Conservation (phyloP, 2,329 filamentous ascomycete species). For the Grosmannia serpens region DNA sequence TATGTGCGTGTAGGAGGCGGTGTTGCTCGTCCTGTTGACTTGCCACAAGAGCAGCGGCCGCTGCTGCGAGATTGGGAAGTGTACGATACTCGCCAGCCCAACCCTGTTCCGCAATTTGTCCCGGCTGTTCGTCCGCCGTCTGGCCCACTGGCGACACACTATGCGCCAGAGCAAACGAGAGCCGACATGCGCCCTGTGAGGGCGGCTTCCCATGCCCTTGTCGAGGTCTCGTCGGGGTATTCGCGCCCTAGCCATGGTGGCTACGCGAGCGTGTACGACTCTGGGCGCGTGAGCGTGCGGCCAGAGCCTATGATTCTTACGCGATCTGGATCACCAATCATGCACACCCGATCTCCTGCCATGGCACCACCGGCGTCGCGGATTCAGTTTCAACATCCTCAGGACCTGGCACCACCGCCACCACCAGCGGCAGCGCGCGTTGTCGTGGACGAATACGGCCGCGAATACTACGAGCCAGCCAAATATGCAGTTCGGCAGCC, state of each 20-base stretch:
- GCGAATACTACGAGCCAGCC: slow-evolving; percentile 56
- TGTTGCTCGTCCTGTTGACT: slow-evolving; percentile 13
- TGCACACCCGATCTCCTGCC: slow-evolving; percentile 29
- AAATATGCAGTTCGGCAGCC: slow-evolving; percentile 36
- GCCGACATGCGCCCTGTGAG: slow-evolving; percentile 21
- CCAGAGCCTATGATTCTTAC: slow-evolving; percentile 33
- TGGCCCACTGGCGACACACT: not conserved
- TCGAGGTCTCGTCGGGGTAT: slow-evolving; percentile 16
- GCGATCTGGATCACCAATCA: slow-evolving; percentile 30
- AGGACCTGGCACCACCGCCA: not conserved
- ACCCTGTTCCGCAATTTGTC: slow-evolving; percentile 22
- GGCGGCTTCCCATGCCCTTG: slow-evolving; percentile 29
- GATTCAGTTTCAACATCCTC: slow-evolving; percentile 29
- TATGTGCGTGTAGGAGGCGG: slow-evolving; percentile 14
- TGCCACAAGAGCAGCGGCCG: slow-evolving; percentile 5
- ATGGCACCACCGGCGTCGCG: slow-evolving; percentile 37
- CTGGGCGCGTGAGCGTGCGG: slow-evolving; percentile 34
- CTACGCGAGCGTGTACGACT: slow-evolving; percentile 31
- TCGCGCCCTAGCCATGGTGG: not conserved
- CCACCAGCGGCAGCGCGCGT: slow-evolving; percentile 39
- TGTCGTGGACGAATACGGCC: slow-evolving; percentile 71
- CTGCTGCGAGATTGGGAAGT: slow-evolving; percentile 12
- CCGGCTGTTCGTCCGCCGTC: slow-evolving; percentile 9
- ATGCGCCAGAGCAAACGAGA: slow-evolving; percentile 4
- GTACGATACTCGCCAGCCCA: slow-evolving; percentile 20